phyloP scores from a whole-genome alignment of 179 eudicot genomes.

The Nepenthes alata region DNA sequence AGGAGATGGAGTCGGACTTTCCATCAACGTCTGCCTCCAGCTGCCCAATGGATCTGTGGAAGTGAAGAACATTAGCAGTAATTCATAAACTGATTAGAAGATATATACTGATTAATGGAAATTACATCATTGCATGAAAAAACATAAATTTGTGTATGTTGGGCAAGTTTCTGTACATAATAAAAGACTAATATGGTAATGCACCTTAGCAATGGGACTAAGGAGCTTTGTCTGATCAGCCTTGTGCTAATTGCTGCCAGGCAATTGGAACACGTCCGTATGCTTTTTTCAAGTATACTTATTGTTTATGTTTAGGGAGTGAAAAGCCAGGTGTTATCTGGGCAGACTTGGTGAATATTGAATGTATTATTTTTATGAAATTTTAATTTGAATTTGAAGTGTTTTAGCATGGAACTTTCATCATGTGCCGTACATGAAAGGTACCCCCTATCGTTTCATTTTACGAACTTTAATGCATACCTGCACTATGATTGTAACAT shows the following conservation, averaged over 20 bases:
- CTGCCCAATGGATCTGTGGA: constrained; percentile 59
- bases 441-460: too few species aligned
- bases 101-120: constrained; percentile 4
- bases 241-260: not conserved
- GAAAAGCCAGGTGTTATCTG: constrained; percentile 17
- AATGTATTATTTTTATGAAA: not conserved
- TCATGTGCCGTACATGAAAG: not conserved
- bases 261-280: not conserved
- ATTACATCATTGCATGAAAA: constrained; percentile 11
- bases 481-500: too few species aligned
- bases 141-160: constrained; percentile 8
- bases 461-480: too few species aligned
- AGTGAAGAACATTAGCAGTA: constrained; percentile 12
- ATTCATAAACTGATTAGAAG: not conserved
- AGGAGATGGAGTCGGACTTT: constrained; percentile 27
- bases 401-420: not conserved
- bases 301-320: constrained; percentile 12
- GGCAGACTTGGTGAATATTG: not conserved
- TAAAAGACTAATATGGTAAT: constrained; percentile 8
- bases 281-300: not conserved
- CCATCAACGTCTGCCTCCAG: constrained; percentile 33
- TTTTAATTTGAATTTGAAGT: not conserved
- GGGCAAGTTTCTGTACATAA: constrained; percentile 28
- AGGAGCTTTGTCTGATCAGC: not conserved
- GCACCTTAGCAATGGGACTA: constrained; percentile 1